Conservation (phyloP, 345 rosid genomes). For the Gossypium australe region DNA sequence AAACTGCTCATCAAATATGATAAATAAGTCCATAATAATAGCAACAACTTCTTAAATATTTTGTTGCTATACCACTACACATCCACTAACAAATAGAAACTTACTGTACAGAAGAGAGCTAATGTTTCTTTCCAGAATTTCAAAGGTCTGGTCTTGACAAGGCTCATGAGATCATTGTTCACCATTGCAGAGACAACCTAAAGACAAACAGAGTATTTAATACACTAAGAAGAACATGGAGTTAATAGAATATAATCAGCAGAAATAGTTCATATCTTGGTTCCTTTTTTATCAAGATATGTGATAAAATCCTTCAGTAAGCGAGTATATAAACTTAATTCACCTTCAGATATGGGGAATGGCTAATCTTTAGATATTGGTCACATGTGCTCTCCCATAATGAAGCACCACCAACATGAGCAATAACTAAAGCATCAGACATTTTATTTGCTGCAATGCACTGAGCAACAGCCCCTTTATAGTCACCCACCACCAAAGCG, state of each 20-base stretch:
- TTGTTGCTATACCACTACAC: neutral
- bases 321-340: neutral
- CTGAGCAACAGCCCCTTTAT: slow-evolving; percentile 86
- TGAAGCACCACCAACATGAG: slow-evolving; percentile 88
- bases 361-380: slow-evolving; percentile 67
- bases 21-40: slow-evolving; percentile 13
- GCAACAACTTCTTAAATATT: neutral
- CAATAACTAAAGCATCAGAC: slow-evolving; percentile 97
- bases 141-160: slow-evolving; percentile 67
- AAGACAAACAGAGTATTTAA: slow-evolving; percentile 21
- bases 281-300: neutral
- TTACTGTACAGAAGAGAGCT: slow-evolving; percentile 88
- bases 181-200: slow-evolving; percentile 97
- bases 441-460: slow-evolving; percentile 78
- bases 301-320: neutral
- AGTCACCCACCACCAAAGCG: slow-evolving; percentile 92
- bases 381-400: slow-evolving; percentile 92
- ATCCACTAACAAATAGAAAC: slow-evolving; percentile 21
- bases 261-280: neutral
- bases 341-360: slow-evolving; percentile 84
- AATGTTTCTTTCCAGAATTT: slow-evolving; percentile 97
- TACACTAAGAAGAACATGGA: neutral
- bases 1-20: slow-evolving; percentile 52
- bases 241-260: neutral
- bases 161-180: slow-evolving; percentile 79